phyloP scores from a whole-genome alignment of 257 asterid genomes.

The Catharanthus roseus region DNA sequence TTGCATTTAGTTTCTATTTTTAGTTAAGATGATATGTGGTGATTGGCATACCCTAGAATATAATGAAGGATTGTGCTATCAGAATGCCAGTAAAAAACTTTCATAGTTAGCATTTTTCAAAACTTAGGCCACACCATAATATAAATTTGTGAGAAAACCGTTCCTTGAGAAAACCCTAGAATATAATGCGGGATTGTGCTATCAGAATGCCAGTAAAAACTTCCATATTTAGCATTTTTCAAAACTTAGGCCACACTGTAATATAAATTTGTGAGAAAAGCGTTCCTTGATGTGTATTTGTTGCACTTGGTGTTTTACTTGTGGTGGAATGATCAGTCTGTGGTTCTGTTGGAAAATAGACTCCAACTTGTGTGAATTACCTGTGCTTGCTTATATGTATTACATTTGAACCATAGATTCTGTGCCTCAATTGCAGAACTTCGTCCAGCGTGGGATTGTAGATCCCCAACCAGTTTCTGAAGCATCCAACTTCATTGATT shows the following conservation, averaged over 20 bases:
- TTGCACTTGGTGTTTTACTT: background rate
- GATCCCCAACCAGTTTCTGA: background rate
- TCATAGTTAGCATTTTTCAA: background rate
- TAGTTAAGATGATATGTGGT: background rate
- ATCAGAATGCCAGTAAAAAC: background rate
- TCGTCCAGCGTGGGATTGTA: background rate
- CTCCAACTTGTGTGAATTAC: background rate
- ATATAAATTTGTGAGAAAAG: background rate
- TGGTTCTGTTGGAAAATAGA: background rate
- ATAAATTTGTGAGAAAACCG: background rate
- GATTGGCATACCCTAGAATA: background rate
- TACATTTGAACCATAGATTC: background rate
- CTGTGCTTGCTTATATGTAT: background rate
- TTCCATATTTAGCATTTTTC: background rate
- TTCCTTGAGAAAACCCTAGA: too few species aligned
- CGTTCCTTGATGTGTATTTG: background rate
- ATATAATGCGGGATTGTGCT: too few species aligned
- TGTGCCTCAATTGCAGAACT: constrained; percentile 1
- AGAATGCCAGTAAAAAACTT: background rate
- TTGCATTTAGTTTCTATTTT: background rate
- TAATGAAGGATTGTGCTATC: background rate
- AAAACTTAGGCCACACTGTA: background rate
- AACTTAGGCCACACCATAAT: background rate
- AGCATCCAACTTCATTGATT: background rate
- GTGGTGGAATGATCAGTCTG: background rate